These are phyloP conservation scores for Fonsecaea multimorphosa DNA, from an alignment of 2,329 filamentous ascomycete genomes.

Conservation along the genomic window DNA sequence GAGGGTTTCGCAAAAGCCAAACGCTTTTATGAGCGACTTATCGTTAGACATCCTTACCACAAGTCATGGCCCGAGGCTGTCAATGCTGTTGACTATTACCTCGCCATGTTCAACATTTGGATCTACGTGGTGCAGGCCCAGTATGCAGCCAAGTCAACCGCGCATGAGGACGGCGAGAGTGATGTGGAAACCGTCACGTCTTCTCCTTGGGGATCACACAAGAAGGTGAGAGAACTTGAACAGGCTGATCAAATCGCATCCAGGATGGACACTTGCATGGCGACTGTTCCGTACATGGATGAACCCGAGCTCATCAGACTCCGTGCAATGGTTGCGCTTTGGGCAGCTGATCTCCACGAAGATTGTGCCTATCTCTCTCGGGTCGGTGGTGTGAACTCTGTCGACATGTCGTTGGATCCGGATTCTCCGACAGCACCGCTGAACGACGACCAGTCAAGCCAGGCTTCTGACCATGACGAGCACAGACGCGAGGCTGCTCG, in stretches of 20 bases:
- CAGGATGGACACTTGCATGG: constrained; percentile 74
- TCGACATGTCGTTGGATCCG: neutral
- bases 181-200: constrained; percentile 41
- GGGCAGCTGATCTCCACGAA: constrained; percentile 69
- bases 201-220: constrained; percentile 1
- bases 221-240: constrained; percentile 54
- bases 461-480: constrained; percentile 2
- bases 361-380: constrained; percentile 3
- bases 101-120: constrained; percentile 80
- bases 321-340: constrained; percentile 75
- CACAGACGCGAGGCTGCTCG: constrained; percentile 23
- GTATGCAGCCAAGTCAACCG: constrained; percentile 53
- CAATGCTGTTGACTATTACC: constrained; percentile 78
- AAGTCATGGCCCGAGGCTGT: constrained; percentile 63
- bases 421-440: neutral
- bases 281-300: constrained; percentile 72
- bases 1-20: constrained; percentile 64
- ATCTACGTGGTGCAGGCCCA: constrained; percentile 74
- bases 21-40: constrained; percentile 77
- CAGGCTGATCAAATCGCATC: constrained; percentile 68
- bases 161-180: constrained; percentile 41
- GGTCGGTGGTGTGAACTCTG: neutral
- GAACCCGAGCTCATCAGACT: constrained; percentile 71
- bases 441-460: neutral
- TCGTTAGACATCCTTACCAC: constrained; percentile 76